Evolutionary conservation across 176 grass and related monocot species (phyloP), one percentile per base, ranked within the genome.

Genomic region (Melocanna baccifera): DNA sequence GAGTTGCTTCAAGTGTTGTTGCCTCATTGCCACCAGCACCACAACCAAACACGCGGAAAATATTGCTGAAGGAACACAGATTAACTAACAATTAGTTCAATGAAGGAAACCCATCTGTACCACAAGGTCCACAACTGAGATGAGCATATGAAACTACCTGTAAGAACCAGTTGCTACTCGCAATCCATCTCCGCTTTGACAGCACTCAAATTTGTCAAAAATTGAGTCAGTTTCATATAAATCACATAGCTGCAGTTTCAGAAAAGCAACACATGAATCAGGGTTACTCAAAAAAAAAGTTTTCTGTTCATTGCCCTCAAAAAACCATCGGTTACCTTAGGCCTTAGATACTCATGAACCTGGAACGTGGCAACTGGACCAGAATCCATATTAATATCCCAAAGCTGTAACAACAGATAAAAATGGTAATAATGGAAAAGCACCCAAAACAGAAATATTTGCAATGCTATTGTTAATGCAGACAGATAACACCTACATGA

Each of bases 141-240:
- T 79, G 30, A 69, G 45, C 30, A 73, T 32, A 78, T 40, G 67
- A 74, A 62, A 40, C 22, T 88, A 98, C 96, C 91, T 98, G 89
- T 98, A 98, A 79, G 96, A 95, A 87, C 96, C 96, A 87, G 93
- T 95, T 73, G 93, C 96, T 53, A 95, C 93, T 69, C 70, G 88
- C 73, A 86, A 87, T 50, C 96, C 96, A 87, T 98, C 93, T 61
- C 93, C 96, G 67, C 96, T 95, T 92, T 94, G 83, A 88, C 91
- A 95, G 53, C 93, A 98, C 74, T 98, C 96, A 76, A 98, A 98
- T 85, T 98, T 98, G 86, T 98, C 96, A 5, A 98, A 98, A 84
- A 98, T 98, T 42, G 91, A 95, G 62, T 98, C 96, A 85, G 94
- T 98, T 87, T 98, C 96, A 85, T 98, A 98, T 84, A 98, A 94